Base-by-base conservation (phyloP, 208 protist genomes). In the Borovskyia barvae region DNA sequence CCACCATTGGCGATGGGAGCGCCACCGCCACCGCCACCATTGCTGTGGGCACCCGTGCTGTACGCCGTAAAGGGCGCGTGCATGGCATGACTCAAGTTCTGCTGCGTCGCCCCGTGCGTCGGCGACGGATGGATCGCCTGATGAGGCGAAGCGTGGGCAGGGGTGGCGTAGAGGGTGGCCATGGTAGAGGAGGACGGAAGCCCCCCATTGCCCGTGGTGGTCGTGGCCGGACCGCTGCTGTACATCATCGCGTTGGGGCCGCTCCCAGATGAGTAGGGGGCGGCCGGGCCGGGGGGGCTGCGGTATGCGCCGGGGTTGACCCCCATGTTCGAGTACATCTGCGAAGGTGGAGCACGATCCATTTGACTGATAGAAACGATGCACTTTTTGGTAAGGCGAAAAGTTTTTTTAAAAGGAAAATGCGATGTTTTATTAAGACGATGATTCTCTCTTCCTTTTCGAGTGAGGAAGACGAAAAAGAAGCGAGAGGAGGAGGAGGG, bases 181-280 rank as follows among this genome's bases (percentile, higher is more conserved):
- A 60, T 43, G 19, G 59, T 51, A 36, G 39, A n/a, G 4, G 36
- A 7, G 8, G 48, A 33, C 2, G 40, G 43, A 28, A 36, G 37
- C 2, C 30, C 43, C n/a, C 56, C 35, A 20, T 52, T 47, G 56
- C 37, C 54, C 49, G 28, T 22, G 49, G 24, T 60, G 58, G 19
- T 17, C 8, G 6, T 45, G 33, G 14, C 32, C 46, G 17, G 36
- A 14, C 58, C 37, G 19, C 64, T 39, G 37, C 37, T 26, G 48
- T 71, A 71, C 64, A 71, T 71, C 2, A 58, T 39, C 3, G 52
- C 15, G 39, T 24, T 58, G 17, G 52, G 36, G 37, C 37, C 46
- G 52, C 36, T 58, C 37, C 20, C 46, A 28, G 52, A 20, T n/a
- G 42, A 14, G 49, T 57, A 57, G 24, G 39, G 19, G 36, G 59